A percentile compares a stretch with the other conserved stretches of the same genome.
These are phyloP conservation scores for Vitis hybrid DNA, from an alignment of 177 flowering plant species.

Conservation along the genomic window DNA sequence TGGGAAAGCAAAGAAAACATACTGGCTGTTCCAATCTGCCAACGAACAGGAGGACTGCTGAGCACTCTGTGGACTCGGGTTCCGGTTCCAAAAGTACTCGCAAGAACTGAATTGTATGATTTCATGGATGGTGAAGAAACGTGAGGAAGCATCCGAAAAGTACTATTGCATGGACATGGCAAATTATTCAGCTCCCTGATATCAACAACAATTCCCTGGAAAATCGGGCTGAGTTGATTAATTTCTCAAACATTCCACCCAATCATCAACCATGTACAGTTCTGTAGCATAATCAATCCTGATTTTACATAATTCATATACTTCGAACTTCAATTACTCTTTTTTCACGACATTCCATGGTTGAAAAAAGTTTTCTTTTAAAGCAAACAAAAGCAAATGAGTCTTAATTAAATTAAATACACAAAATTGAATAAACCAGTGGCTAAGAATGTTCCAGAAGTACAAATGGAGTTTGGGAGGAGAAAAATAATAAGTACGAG, in stretches of 20 bases:
- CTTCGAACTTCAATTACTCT: too few relatives aligned
- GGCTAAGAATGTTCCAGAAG: not conserved
- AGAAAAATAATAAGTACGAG: not conserved
- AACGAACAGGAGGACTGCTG: not conserved
- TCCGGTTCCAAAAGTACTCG: constrained; percentile 4
- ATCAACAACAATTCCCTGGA: constrained; percentile 9
- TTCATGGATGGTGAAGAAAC: constrained; percentile 1
- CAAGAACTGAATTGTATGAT: not conserved
- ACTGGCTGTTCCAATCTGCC: constrained; percentile 16
- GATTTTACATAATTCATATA: too few relatives aligned
- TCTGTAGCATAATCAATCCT: not conserved
- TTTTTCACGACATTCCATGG: too few relatives aligned
- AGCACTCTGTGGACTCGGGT: not conserved
- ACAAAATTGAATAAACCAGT: not conserved
- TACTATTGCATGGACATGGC: constrained; percentile 4
- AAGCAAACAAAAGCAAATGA: too few relatives aligned
- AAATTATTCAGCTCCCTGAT: constrained; percentile 5
- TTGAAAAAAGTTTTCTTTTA: too few relatives aligned
- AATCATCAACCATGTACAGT: not conserved
- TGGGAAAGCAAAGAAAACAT: constrained; percentile 8
- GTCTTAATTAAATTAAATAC: not conserved
- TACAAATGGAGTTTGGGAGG: too few relatives aligned
- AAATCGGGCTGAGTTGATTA: not conserved
- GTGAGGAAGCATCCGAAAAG: constrained; percentile 9
- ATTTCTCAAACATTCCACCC: not conserved